These are phyloP conservation scores for Alternaria solani DNA, from an alignment of 2,329 filamentous ascomycete species.

Conservation along the genomic window DNA sequence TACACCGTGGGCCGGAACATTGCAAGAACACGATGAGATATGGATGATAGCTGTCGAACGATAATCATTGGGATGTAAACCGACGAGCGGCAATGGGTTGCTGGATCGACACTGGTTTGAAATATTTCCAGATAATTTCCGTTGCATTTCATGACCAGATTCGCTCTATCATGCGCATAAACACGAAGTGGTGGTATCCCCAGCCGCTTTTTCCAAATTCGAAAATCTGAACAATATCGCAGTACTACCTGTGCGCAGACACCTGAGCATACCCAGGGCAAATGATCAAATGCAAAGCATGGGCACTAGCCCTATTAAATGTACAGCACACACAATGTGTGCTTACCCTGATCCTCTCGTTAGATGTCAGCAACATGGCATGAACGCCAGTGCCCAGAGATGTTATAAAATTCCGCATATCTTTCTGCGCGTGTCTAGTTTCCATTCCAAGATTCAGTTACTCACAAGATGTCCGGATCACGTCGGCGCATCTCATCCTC, in stretches of 20 bases:
- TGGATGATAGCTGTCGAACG: neutral
- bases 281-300: neutral
- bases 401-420: neutral
- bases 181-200: neutral
- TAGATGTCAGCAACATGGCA: neutral
- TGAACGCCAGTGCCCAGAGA: no score
- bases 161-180: neutral
- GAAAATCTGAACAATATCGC: neutral
- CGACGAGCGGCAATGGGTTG: neutral
- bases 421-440: neutral
- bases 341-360: neutral
- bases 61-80: neutral
- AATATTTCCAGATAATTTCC: neutral
- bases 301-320: neutral
- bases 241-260: neutral
- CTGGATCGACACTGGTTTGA: neutral
- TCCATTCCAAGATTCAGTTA: neutral
- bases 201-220: neutral
- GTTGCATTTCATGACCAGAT: neutral
- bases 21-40: neutral
- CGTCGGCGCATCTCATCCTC: neutral
- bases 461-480: neutral
- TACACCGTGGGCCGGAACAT: no score
- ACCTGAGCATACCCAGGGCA: neutral
- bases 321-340: neutral